These are phyloP conservation scores for Cokeromyces recurvatus DNA, from an alignment of 371 early-diverging fungal genomes.

Conservation along the genomic window DNA sequence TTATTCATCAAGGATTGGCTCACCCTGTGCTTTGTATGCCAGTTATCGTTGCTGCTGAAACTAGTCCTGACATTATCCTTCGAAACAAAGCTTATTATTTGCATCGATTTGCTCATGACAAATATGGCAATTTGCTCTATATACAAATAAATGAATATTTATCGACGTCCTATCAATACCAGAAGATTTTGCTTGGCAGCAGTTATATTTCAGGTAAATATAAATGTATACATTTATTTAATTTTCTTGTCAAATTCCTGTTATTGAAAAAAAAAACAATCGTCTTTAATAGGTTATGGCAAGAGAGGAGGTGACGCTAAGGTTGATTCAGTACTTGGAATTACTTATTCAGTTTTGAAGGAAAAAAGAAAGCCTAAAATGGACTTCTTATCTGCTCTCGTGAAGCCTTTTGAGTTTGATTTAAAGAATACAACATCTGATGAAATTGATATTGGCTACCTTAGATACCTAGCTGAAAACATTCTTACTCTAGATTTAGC, in stretches of 20 bases:
- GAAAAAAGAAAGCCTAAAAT: slow-evolving; percentile 65
- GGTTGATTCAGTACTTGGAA: slow-evolving; percentile 57
- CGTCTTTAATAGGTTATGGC: slow-evolving; percentile 47
- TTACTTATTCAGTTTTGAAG: slow-evolving; percentile 64
- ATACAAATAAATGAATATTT: slow-evolving; percentile 70
- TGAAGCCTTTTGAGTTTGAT: slow-evolving; percentile 68
- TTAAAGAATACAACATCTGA: slow-evolving; percentile 16
- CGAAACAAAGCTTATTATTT: slow-evolving; percentile 67
- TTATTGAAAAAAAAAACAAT: slow-evolving; percentile 1
- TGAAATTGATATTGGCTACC: slow-evolving; percentile 52
- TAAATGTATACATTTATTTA: neutral
- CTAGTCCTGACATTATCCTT: slow-evolving; percentile 56
- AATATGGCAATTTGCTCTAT: slow-evolving; percentile 83
- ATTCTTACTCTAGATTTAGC: slow-evolving; percentile 70
- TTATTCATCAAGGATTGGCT: slow-evolving; percentile 81
- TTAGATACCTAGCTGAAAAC: slow-evolving; percentile 78
- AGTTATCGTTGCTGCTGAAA: slow-evolving; percentile 78
- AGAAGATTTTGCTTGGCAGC: slow-evolving; percentile 36
- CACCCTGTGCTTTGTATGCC: slow-evolving; percentile 88
- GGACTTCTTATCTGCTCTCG: slow-evolving; percentile 64
- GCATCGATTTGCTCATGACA: slow-evolving; percentile 72
- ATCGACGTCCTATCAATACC: slow-evolving; percentile 67
- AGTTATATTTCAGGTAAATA: slow-evolving; percentile 24
- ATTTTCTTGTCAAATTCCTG: too few species aligned
- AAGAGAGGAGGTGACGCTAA: slow-evolving; percentile 44